phyloP scores from a whole-genome alignment of 2,329 filamentous ascomycete species.

The Balansia obtecta region DNA sequence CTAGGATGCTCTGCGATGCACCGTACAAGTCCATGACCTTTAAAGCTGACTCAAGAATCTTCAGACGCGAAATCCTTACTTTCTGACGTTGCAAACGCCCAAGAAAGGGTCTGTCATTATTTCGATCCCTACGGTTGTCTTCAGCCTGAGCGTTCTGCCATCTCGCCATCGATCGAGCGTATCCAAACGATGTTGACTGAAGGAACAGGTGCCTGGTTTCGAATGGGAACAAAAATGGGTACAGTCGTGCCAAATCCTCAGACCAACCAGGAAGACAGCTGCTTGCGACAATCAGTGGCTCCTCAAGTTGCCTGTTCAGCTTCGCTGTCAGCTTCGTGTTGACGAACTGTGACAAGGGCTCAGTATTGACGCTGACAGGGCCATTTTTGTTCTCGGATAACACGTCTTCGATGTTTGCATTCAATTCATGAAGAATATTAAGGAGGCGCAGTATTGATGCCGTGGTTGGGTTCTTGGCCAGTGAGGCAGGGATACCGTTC shows the following conservation, averaged over 20 bases:
- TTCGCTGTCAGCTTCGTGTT: constrained; percentile 98
- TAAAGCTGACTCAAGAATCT: constrained; percentile 89
- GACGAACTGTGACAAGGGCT: constrained; percentile 87
- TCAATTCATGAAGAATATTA: constrained; percentile 83
- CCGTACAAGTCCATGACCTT: constrained; percentile 99
- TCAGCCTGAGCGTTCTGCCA: constrained; percentile 88
- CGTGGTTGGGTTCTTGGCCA: constrained; percentile 73
- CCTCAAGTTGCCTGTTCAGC: constrained; percentile 90
- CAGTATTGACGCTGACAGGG: constrained; percentile 56
- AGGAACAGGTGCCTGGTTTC: constrained; percentile 94
- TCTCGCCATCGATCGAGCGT: constrained; percentile 90
- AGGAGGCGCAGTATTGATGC: constrained; percentile 79
- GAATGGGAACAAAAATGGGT: constrained; percentile 95
- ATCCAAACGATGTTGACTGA: constrained; percentile 96
- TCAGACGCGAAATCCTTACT: constrained; percentile 89
- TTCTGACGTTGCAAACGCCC: constrained; percentile 91
- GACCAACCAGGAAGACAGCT: constrained; percentile 94
- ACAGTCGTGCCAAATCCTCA: constrained; percentile 83
- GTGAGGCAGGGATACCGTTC: constrained; percentile 59
- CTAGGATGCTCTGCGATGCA: constrained; percentile 86
- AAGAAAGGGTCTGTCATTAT: constrained; percentile 83
- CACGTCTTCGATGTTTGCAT: constrained; percentile 86
- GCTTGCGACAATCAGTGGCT: constrained; percentile 92
- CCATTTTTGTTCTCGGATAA: constrained; percentile 61
- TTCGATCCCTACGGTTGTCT: constrained; percentile 66